Evolutionary conservation across 805 yeast species (phyloP).

Genomic region (Hagleromyces aurorensis): DNA sequence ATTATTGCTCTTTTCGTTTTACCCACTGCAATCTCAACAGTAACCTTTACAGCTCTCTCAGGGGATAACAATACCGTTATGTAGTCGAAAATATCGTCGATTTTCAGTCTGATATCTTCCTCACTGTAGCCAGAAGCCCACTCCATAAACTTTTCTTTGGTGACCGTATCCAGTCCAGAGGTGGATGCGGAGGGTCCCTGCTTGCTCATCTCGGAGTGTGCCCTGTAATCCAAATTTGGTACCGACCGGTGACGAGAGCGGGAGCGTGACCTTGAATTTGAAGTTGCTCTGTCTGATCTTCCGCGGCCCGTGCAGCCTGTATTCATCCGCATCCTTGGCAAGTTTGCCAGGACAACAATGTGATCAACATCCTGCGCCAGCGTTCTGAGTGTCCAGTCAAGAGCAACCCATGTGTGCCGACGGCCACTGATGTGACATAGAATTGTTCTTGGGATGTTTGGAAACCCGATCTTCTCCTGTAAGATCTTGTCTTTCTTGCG

Average conservation of each 20-base stretch:
- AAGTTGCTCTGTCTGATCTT: background rate
- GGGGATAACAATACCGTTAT: constrained; percentile 15
- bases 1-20: constrained; percentile 17
- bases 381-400: constrained; percentile 57
- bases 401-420: constrained; percentile 73
- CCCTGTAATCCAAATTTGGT: no score
- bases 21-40: constrained; percentile 30
- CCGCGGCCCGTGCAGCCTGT: constrained; percentile 4
- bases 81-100: constrained; percentile 20
- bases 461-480: constrained; percentile 17
- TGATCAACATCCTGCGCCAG: constrained; percentile 60
- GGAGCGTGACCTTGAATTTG: constrained; percentile 4
- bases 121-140: constrained; percentile 30
- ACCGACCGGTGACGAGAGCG: no score
- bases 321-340: constrained; percentile 15
- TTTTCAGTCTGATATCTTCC: constrained; percentile 15
- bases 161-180: constrained; percentile 4
- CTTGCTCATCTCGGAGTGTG: background rate
- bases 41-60: constrained; percentile 24
- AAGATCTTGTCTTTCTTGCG: constrained; percentile 18
- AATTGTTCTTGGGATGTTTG: constrained; percentile 38
- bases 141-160: constrained; percentile 11
- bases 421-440: constrained; percentile 64
- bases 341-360: constrained; percentile 47
- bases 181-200: constrained; percentile 9